Conservation (phyloP, 495 filamentous ascomycete species). For the Hypoxylon lienhwacheense region DNA sequence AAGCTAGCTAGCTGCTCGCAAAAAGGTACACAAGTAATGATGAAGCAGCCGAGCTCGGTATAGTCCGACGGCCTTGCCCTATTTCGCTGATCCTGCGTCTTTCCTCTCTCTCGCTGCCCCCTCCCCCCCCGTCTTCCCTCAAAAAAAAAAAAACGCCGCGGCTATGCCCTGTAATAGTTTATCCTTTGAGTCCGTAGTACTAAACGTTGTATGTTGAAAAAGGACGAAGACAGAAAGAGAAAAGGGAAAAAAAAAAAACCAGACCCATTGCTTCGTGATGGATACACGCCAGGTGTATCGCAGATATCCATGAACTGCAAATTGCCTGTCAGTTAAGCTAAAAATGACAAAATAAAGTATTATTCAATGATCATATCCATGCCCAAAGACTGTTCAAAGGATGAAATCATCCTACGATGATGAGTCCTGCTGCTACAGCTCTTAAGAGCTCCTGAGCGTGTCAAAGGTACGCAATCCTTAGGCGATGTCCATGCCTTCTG, state of each 20-base stretch:
- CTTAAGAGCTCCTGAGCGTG: no score
- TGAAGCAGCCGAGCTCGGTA: no score
- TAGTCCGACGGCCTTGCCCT: no score
- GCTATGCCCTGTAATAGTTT: no score
- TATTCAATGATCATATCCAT: conserved; percentile 6
- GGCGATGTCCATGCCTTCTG: conserved; percentile 61
- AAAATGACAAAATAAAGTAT: conserved; percentile 4
- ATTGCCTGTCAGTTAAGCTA: not conserved
- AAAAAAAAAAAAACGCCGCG: no score
- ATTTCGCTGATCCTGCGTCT: no score
- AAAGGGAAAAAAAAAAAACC: conserved; percentile 1
- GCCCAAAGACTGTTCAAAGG: not conserved
- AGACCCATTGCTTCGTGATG: conserved; percentile 22
- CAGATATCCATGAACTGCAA: conserved; percentile 25
- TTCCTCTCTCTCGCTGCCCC: no score
- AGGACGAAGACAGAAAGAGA: not conserved
- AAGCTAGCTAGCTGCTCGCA: no score
- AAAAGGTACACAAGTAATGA: no score
- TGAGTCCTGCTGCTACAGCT: not conserved
- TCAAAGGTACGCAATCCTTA: no score
- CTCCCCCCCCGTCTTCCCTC: no score
- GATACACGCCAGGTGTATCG: conserved; percentile 19
- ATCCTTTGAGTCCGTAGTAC: no score
- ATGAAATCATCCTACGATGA: not conserved
- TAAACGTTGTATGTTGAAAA: not conserved